These are phyloP conservation scores for Boletus tylopilopsis DNA, from an alignment of 768 basidiomycete species.

Conservation along the genomic window DNA sequence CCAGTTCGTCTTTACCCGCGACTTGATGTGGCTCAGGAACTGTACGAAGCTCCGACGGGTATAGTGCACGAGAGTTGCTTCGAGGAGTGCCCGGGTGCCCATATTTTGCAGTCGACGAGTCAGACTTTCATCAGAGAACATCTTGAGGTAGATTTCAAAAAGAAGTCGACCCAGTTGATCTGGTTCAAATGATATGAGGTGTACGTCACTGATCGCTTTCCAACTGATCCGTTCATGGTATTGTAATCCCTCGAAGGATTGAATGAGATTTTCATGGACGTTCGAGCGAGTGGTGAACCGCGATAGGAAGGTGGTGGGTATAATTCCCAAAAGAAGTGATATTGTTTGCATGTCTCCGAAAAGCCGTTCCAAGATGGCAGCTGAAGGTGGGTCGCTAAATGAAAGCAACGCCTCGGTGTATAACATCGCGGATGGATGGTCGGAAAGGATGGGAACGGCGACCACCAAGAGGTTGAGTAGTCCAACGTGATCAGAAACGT, in stretches of 20 bases:
- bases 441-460: constrained; percentile 22
- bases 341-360: constrained; percentile 28
- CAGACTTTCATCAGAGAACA: constrained; percentile 31
- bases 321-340: constrained; percentile 26
- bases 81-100: not conserved
- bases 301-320: constrained; percentile 23
- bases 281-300: constrained; percentile 31
- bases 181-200: constrained; percentile 17
- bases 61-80: constrained; percentile 38
- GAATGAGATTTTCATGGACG: constrained; percentile 17
- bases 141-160: constrained; percentile 24
- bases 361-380: constrained; percentile 19
- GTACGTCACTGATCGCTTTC: constrained; percentile 14
- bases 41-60: constrained; percentile 45
- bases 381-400: constrained; percentile 5
- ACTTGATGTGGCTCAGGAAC: constrained; percentile 41
- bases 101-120: constrained; percentile 5
- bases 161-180: constrained; percentile 25
- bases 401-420: constrained; percentile 29
- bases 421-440: constrained; percentile 22
- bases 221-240: constrained; percentile 26
- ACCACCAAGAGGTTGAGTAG: constrained; percentile 26
- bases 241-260: not conserved
- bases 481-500: constrained; percentile 29
- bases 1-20: constrained; percentile 41